Evolutionary conservation across 208 protist genomes (phyloP).

Genomic region (Acanthamoeba triangularis): DNA sequence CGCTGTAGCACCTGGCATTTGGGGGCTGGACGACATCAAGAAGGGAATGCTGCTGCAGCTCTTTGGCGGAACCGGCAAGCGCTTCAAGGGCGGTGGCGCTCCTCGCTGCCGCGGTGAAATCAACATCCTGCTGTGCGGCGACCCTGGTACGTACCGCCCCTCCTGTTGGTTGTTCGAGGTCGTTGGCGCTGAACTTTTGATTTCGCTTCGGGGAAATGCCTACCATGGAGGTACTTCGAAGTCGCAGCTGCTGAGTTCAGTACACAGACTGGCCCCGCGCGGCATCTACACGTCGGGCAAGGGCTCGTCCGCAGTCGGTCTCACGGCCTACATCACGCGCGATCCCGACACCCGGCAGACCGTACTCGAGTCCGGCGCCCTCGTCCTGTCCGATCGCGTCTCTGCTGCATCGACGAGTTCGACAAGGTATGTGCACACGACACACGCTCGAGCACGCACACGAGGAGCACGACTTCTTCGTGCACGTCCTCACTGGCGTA

Average conservation of each 20-base stretch:
- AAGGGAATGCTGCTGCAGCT: constrained; percentile 99
- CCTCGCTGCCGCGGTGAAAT: constrained; percentile 95
- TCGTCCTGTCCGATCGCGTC: constrained; percentile 90
- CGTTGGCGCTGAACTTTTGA: background rate
- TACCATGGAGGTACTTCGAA: constrained; percentile 96
- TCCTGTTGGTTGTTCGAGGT: background rate
- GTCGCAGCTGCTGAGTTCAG: constrained; percentile 99
- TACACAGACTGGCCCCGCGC: constrained; percentile 98
- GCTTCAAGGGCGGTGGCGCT: constrained; percentile 84
- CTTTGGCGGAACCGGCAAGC: constrained; percentile 98
- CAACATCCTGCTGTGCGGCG: constrained; percentile 99
- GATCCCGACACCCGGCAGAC: constrained; percentile 98
- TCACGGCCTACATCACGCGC: constrained; percentile 99
- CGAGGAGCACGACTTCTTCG: constrained; percentile 90
- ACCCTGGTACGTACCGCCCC: constrained; percentile 94
- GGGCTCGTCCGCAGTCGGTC: constrained; percentile 98
- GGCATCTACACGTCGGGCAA: constrained; percentile 98
- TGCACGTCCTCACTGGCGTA: constrained; percentile 85
- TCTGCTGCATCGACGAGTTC: constrained; percentile 99
- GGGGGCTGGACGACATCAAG: constrained; percentile 99
- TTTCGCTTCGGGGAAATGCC: background rate
- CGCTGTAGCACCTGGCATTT: constrained; percentile 97
- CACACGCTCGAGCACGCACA: no score
- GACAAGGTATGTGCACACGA: constrained; percentile 95
- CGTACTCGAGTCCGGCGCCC: constrained; percentile 96